phyloP scores from a whole-genome alignment of 129 eudicot genomes.

The Glebionis coronaria region DNA sequence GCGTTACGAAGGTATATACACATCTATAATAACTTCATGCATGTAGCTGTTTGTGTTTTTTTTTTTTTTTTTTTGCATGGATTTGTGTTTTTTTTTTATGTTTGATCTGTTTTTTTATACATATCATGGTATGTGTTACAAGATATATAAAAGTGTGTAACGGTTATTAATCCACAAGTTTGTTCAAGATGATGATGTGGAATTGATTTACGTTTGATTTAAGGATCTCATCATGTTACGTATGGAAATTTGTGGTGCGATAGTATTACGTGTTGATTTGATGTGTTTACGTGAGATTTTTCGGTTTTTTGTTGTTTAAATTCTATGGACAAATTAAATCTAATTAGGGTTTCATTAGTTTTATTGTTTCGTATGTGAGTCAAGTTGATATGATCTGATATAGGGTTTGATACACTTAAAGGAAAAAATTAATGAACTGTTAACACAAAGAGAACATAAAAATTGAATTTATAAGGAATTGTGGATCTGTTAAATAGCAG shows the following conservation, averaged over 20 bases:
- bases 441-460: too few relatives aligned
- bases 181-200: not conserved
- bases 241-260: not conserved
- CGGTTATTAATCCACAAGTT: not conserved
- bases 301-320: not conserved
- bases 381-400: not conserved
- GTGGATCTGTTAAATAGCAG: too few relatives aligned
- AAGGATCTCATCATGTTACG: not conserved
- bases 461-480: too few relatives aligned
- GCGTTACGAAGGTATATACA: conserved; percentile 59
- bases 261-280: not conserved
- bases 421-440: not conserved
- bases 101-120: not conserved
- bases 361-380: conserved; percentile 3
- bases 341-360: not conserved
- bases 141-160: not conserved
- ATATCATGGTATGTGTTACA: not conserved
- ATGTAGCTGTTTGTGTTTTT: too few relatives aligned
- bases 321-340: not conserved
- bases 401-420: not conserved
- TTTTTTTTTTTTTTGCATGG: too few relatives aligned
- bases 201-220: not conserved
- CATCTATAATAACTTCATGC: too few relatives aligned
- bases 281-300: not conserved
- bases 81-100: not conserved